These are phyloP conservation scores for Haberlea rhodopensis DNA, from an alignment of 257 asterid species.

Conservation along the genomic window DNA sequence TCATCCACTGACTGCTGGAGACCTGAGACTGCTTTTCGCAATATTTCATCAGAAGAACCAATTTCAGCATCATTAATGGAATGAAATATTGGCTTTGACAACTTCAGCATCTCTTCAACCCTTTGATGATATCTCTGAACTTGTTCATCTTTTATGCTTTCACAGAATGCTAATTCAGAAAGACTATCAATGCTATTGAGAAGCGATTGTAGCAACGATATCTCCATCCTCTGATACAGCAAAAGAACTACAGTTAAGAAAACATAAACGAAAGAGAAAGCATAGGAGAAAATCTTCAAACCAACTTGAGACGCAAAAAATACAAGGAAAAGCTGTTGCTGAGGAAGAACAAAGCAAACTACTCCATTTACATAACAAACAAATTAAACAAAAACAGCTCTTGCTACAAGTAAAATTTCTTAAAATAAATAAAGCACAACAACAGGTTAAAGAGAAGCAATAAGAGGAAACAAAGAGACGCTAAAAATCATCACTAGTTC, in stretches of 20 bases:
- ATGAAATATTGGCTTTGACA: constrained; percentile 59
- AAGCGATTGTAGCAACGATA: constrained; percentile 61
- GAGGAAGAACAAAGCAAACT: neutral
- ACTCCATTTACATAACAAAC: neutral
- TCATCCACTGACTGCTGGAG: constrained; percentile 60
- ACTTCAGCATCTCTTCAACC: constrained; percentile 62
- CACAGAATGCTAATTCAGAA: constrained; percentile 49
- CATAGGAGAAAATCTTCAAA: constrained; percentile 13
- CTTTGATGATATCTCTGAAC: constrained; percentile 50
- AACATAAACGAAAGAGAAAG: neutral
- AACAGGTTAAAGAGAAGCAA: neutral
- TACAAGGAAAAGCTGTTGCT: neutral
- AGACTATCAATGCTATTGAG: constrained; percentile 56
- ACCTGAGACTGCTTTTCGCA: constrained; percentile 50
- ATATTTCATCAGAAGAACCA: constrained; percentile 52
- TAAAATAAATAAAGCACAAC: neutral
- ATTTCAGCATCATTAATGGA: constrained; percentile 47
- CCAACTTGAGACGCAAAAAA: neutral
- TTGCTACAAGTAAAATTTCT: too few species aligned
- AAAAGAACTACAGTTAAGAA: constrained; percentile 23
- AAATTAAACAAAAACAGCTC: neutral
- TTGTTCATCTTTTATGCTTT: constrained; percentile 54
- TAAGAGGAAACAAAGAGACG: neutral
- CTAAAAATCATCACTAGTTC: neutral
- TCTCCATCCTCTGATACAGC: constrained; percentile 70